phyloP scores from a whole-genome alignment of 1,139 yeast species.

The Yamadazyma songkhlaensis region DNA sequence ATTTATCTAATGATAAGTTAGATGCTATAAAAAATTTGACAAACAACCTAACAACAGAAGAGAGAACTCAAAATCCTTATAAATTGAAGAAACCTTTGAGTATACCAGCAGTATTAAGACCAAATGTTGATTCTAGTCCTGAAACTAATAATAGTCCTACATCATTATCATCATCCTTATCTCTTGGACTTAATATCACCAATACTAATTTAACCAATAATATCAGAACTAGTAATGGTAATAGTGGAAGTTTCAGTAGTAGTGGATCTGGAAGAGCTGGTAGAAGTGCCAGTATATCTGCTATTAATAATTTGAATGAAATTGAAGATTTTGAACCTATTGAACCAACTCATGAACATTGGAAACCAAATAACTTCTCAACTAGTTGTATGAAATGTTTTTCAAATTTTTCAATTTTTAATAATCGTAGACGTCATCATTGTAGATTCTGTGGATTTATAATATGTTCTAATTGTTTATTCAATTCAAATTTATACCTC shows the following conservation, averaged over 20 bases:
- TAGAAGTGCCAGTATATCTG: constrained; percentile 5
- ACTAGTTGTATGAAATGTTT: constrained; percentile 44
- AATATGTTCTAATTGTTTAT: constrained; percentile 36
- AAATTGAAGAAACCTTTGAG: constrained; percentile 38
- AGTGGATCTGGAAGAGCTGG: constrained; percentile 2
- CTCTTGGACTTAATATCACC: constrained; percentile 3
- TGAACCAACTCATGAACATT: constrained; percentile 42
- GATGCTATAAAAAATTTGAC: constrained; percentile 26
- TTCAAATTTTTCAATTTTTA: constrained; percentile 31
- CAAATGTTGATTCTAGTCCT: constrained; percentile 13
- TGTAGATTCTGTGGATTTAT: constrained; percentile 45
- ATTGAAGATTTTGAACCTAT: constrained; percentile 10
- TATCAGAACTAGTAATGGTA: not conserved
- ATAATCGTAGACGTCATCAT: constrained; percentile 38
- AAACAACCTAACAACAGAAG: constrained; percentile 22
- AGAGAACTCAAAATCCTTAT: constrained; percentile 23
- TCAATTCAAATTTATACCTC: constrained; percentile 10
- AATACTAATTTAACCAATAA: not conserved
- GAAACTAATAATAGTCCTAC: constrained; percentile 7
- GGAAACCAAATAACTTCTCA: constrained; percentile 39
- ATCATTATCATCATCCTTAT: constrained; percentile 6
- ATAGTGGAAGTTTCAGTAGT: constrained; percentile 4
- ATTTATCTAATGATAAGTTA: constrained; percentile 10
- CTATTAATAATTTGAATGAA: constrained; percentile 4
- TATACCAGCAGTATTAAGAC: constrained; percentile 44